A percentile compares a stretch with the other conserved stretches of the same genome.
These are phyloP conservation scores for Amaranthus hypochondriacus DNA, from an alignment of 148 eudicot species.

Conservation along the genomic window DNA sequence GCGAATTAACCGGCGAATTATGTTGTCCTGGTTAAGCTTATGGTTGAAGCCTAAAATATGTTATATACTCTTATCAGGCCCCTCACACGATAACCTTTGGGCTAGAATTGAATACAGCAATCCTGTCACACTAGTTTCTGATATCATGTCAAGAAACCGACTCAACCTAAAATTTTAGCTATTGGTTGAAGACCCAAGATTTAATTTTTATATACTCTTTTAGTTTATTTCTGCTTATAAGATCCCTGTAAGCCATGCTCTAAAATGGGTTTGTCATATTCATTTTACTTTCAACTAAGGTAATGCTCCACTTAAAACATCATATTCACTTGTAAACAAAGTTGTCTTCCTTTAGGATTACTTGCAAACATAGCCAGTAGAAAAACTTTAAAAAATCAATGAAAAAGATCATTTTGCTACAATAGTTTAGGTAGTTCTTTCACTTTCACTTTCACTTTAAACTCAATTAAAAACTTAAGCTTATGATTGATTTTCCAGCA, in stretches of 20 bases:
- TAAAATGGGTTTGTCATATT: background rate
- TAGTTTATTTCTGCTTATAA: background rate
- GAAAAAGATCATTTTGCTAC: conserved; percentile 11
- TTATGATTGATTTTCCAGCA: too few relatives aligned
- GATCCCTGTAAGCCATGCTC: background rate
- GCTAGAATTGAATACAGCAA: too few relatives aligned
- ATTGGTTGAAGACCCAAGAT: too few relatives aligned
- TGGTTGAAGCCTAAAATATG: too few relatives aligned
- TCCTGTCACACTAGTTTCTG: too few relatives aligned
- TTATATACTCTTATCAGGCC: too few relatives aligned
- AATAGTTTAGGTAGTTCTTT: conserved; percentile 22
- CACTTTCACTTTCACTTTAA: background rate
- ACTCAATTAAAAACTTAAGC: too few relatives aligned
- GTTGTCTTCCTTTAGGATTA: conserved; percentile 29
- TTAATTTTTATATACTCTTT: background rate
- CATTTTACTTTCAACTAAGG: conserved; percentile 4
- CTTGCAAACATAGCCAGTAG: conserved; percentile 14
- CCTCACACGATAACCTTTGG: too few relatives aligned
- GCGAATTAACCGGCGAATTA: too few relatives aligned
- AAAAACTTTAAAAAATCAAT: conserved; percentile 3
- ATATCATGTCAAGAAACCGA: too few relatives aligned
- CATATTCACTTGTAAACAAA: conserved; percentile 19
- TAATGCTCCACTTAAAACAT: conserved; percentile 18
- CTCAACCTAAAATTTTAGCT: too few relatives aligned
- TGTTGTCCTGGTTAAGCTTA: too few relatives aligned